Conservation (phyloP, 805 yeast genomes). For the Metschnikowia kofuensis region DNA sequence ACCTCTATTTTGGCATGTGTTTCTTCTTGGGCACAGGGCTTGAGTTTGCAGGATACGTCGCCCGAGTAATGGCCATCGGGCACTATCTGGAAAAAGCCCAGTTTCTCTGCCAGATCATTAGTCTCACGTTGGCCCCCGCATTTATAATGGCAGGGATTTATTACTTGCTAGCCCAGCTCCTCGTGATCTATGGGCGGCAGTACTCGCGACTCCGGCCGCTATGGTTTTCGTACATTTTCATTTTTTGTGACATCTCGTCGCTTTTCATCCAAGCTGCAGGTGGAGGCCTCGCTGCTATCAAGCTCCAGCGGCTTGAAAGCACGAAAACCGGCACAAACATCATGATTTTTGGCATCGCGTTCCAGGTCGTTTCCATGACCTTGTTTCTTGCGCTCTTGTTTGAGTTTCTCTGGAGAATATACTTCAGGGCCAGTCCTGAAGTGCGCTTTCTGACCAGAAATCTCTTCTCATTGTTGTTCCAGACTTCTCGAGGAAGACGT, state of each 20-base stretch:
- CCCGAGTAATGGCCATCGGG: constrained; percentile 48
- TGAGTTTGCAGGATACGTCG: constrained; percentile 69
- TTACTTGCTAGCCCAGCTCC: constrained; percentile 62
- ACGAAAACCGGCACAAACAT: constrained; percentile 53
- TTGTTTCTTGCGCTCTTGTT: constrained; percentile 52
- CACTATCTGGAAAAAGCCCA: constrained; percentile 23
- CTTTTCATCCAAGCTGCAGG: constrained; percentile 34
- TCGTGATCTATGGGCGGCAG: constrained; percentile 47
- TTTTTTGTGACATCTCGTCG: constrained; percentile 62
- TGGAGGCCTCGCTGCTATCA: constrained; percentile 19
- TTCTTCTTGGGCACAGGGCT: constrained; percentile 54
- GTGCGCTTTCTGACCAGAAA: constrained; percentile 25
- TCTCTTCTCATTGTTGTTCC: constrained; percentile 21
- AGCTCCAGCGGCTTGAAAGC: constrained; percentile 24
- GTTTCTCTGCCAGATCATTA: constrained; percentile 62
- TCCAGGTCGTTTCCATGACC: constrained; percentile 71
- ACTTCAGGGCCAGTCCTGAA: constrained; percentile 24
- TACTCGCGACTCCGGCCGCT: constrained; percentile 55
- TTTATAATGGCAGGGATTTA: constrained; percentile 84
- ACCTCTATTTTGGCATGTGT: constrained; percentile 65
- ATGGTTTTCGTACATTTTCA: constrained; percentile 61
- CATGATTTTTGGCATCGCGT: constrained; percentile 75
- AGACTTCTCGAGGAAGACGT: constrained; percentile 19
- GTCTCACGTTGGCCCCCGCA: constrained; percentile 77
- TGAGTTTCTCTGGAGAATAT: constrained; percentile 44